Conservation (phyloP, 257 asterid species). For the Solanum lycopersicoides region DNA sequence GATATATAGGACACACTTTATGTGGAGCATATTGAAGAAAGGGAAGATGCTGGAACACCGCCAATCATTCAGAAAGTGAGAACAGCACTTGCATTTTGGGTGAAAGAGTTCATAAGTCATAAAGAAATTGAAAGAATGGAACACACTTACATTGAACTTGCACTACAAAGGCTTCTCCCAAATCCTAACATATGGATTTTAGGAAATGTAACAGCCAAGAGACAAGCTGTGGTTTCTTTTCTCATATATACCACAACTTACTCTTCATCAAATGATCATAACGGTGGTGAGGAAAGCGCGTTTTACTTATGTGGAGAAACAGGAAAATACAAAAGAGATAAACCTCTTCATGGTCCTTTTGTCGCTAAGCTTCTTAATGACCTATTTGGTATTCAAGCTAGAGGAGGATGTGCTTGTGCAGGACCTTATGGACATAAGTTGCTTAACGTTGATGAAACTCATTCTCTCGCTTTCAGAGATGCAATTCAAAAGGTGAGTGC, state of each 20-base stretch:
- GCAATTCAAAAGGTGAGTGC: neutral
- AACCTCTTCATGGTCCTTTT: conserved; percentile 42
- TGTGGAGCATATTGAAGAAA: conserved; percentile 30
- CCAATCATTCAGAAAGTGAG: conserved; percentile 38
- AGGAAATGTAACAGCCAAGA: conserved; percentile 28
- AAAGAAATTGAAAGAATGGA: conserved; percentile 16
- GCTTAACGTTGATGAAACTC: conserved; percentile 22
- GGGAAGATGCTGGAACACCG: conserved; percentile 60
- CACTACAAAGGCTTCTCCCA: conserved; percentile 16
- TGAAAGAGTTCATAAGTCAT: conserved; percentile 36
- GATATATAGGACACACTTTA: conserved; percentile 32
- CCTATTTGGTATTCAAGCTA: conserved; percentile 50
- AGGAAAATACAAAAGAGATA: neutral
- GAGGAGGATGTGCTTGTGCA: conserved; percentile 57
- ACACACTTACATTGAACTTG: conserved; percentile 15
- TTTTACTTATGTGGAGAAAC: neutral
- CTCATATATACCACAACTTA: neutral
- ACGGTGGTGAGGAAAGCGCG: no score
- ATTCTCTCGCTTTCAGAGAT: conserved; percentile 19
- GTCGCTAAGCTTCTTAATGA: conserved; percentile 46
- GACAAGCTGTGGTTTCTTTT: conserved; percentile 47
- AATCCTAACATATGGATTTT: conserved; percentile 20
- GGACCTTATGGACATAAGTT: conserved; percentile 42
- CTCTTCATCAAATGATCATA: neutral
- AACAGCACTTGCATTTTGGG: conserved; percentile 39